Evolutionary conservation across 768 basidiomycete species (phyloP).

Genomic region (Melanogaster broomeanus): DNA sequence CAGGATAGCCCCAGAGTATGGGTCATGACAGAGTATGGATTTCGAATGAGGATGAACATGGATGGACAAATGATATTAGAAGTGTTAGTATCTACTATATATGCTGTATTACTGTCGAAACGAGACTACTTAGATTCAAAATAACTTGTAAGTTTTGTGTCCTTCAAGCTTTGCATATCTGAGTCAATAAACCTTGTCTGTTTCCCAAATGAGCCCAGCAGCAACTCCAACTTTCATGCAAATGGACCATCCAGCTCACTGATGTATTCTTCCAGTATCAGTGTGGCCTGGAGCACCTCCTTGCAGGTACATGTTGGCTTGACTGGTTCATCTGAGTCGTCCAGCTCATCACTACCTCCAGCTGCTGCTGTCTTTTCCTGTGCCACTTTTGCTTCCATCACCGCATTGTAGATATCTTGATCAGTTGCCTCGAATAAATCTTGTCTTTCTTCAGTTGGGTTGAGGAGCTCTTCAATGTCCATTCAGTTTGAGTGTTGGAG

Average conservation of each 20-base stretch:
- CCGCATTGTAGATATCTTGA: not conserved
- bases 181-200: not conserved
- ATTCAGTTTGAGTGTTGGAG: not conserved
- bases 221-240: conserved; percentile 20
- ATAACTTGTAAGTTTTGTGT: too few species aligned
- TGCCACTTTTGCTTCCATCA: not conserved
- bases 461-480: not conserved
- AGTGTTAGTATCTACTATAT: too few species aligned
- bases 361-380: not conserved
- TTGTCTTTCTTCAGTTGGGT: not conserved
- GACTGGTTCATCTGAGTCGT: not conserved
- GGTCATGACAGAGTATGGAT: too few species aligned
- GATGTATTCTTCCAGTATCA: conserved; percentile 19
- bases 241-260: conserved; percentile 19
- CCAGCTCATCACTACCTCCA: not conserved
- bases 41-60: too few species aligned
- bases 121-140: too few species aligned
- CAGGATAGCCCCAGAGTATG: too few species aligned
- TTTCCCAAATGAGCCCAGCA: conserved; percentile 21
- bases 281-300: conserved; percentile 23
- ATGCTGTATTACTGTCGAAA: too few species aligned
- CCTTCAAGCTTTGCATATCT: too few species aligned
- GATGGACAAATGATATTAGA: too few species aligned
- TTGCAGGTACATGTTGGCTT: conserved; percentile 12
- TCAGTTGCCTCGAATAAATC: not conserved